Evolutionary conservation across 2,329 filamentous ascomycete species (phyloP), one percentile per base, ranked within the genome.

Genomic region (Hyphodiscus sp.): DNA sequence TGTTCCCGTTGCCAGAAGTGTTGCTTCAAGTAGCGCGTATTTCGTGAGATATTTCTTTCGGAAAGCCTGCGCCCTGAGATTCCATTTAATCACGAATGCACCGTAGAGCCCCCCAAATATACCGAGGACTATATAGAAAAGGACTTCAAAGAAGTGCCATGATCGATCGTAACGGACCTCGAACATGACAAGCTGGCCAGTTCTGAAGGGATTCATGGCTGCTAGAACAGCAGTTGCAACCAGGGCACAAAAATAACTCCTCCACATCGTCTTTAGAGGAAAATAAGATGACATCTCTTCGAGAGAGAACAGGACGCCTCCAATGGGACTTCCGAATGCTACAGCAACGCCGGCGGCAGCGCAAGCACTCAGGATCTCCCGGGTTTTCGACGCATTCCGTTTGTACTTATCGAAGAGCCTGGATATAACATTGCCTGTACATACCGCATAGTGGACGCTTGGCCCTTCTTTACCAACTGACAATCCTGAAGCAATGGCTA

Each of bases 251-350:
- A 99, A 97, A 69, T 97, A 99, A 68, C 91, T 96, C 63, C 94
- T 82, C 94, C 94, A 97, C 72, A 99, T 82, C 0, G 94, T 99
- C 72, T 97, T 97, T 19, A 99, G 80, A 0, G 94, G 94, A 63
- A 99, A 99, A 66, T 96, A 87, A 54, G 85, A 95, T 16, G 91
- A 92, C 87, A 99, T 96, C 76, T 99, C 94, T 74, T 99, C 94
- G 7, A 99, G 76, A 2, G 92, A 96, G 73, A 99, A 99, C 16
- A 99, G 74, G 2, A 99, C 94, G 18, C 94, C 94, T 51, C 94
- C 94, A 58, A 99, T 99, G 1, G 94, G 94, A 73, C 91, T 96
- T 57, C 94, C 94, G 70, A 99, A 99, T 20, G 94, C 94, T 29
- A 99, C 94, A 2, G 89, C 94, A 3, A 99, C 94, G 53, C 94